Base-by-base conservation (phyloP, 805 yeast genomes). In the Yarrowia alimentaria region DNA sequence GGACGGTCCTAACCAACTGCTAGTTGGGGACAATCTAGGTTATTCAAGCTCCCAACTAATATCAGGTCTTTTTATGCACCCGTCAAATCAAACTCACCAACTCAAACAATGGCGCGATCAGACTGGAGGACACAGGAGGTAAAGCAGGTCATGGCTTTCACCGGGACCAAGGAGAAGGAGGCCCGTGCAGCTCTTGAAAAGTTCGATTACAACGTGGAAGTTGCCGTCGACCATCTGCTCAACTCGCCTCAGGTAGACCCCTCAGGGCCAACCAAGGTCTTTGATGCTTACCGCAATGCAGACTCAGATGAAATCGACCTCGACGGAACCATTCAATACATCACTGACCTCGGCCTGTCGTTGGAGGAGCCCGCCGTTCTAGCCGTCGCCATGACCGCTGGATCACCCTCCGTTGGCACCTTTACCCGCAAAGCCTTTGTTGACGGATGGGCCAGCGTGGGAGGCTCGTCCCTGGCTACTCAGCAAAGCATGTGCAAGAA, bases 311-410 rank as follows among this genome's bases (percentile, higher is more conserved):
- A 68, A 10, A 85, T 89, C 29, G 91, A 81, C 19, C 72, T 85
- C 8, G 93, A 87, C 53, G 96, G 96, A 0, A 83, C 96, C 0
- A 64, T 90, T 8, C 57, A 61, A 30, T 86, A 81, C 58, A 68
- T 91, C 17, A 72, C 71, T 12, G 95, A 83, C 58, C 66, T 91
- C 38, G 80, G 77, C 0, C 71, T 83, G 29, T 79, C 79, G 11
- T 83, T 89, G 0, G 98, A 91, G 57, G 89, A 90, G 61, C 71
- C 79, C 7, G 75, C 71, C 5, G 82, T 87, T 3, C 69, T 91
- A 34, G 79, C 85, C 0, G 63, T 91, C 9, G 87, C 93, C 0
- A 81, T 79, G 59, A 73, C 83, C 45, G 68, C 91, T 40, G 76
- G 78, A 30, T 76, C 87, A 1, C 85, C 88, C 1, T 68, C 75